Base-by-base conservation (phyloP, 495 filamentous ascomycete species). In the Lasiosphaeria miniovina region DNA sequence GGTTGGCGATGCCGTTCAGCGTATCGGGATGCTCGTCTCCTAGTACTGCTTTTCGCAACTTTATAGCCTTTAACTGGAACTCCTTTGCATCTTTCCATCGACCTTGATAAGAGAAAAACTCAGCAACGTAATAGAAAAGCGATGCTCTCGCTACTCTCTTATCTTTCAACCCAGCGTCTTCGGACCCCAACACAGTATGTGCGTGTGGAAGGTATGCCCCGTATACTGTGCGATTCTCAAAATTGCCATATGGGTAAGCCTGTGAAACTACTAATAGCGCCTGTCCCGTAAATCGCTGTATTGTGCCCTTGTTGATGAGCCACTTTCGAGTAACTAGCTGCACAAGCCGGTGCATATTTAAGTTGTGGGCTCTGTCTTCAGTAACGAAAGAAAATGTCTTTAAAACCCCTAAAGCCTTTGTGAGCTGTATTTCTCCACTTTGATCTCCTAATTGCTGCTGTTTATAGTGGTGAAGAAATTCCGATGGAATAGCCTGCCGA, bases 401-500 rank as follows among this genome's bases (percentile, higher is more conserved):
- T 12, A 62, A 48, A 24, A 24, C 24, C 24, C 24, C 4, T 63
- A 12, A 7, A 81, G 59, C 43, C 55, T 12, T 49, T 76, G 24
- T 24, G 24, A 24, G 24, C 71, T 4, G 75, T 76, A 71, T 79
- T 8, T 54, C 4, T 7, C 65, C 62, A 73, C 77, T 65, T 51
- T 75, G 65, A 12, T 53, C 34, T 8, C 74, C 72, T 4, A 74
- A 55, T 46, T 61, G 32, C 58, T 66, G 54, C 69, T 48, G 34
- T 10, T 3, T 24, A 1, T 33, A 15, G n/a, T 14, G 33, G 14
- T 40, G 38, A 17, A 54, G 6, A 17, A 76, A 61, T 34, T 55
- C 50, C 38, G 70, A 59, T 6, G 73, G 65, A 54, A 79, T 78
- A 36, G 66, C 71, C 59, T 74, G 68, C 34, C 69, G 64, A 56